These are phyloP conservation scores for Mycena galopus DNA, from an alignment of 768 basidiomycete species.

Conservation along the genomic window DNA sequence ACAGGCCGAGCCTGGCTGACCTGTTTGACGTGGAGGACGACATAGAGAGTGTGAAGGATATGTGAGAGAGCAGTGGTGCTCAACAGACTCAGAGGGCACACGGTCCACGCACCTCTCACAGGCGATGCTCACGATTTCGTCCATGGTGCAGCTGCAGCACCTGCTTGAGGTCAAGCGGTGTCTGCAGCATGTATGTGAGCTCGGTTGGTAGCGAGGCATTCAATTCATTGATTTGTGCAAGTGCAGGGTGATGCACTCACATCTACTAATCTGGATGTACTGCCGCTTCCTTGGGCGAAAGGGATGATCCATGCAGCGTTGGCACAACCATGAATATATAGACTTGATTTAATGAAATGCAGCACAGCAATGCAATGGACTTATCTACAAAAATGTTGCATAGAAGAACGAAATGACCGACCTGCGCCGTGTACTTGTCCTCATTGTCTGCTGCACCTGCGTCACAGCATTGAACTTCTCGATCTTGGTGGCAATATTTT, in stretches of 20 bases:
- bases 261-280: slow-evolving; percentile 46
- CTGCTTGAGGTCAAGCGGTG: slow-evolving; percentile 81
- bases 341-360: too few species aligned
- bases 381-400: background rate
- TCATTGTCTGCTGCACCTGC: slow-evolving; percentile 73
- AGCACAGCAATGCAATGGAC: too few species aligned
- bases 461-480: slow-evolving; percentile 85
- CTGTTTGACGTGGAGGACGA: slow-evolving; percentile 52
- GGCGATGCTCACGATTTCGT: slow-evolving; percentile 79
- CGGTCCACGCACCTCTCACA: slow-evolving; percentile 81
- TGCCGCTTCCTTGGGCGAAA: slow-evolving; percentile 69
- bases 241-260: slow-evolving; percentile 61
- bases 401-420: slow-evolving; percentile 21
- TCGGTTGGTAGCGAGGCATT: slow-evolving; percentile 74
- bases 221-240: slow-evolving; percentile 86
- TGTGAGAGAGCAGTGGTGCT: background rate
- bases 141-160: slow-evolving; percentile 81
- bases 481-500: slow-evolving; percentile 89
- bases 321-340: slow-evolving; percentile 26
- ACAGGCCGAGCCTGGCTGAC: slow-evolving; percentile 71
- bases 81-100: background rate
- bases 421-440: slow-evolving; percentile 67
- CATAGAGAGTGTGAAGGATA: slow-evolving; percentile 32
- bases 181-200: slow-evolving; percentile 77
- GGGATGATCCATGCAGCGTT: slow-evolving; percentile 59